phyloP scores from a whole-genome alignment of 2,329 filamentous ascomycete species.

The Microcyclospora pomicola region DNA sequence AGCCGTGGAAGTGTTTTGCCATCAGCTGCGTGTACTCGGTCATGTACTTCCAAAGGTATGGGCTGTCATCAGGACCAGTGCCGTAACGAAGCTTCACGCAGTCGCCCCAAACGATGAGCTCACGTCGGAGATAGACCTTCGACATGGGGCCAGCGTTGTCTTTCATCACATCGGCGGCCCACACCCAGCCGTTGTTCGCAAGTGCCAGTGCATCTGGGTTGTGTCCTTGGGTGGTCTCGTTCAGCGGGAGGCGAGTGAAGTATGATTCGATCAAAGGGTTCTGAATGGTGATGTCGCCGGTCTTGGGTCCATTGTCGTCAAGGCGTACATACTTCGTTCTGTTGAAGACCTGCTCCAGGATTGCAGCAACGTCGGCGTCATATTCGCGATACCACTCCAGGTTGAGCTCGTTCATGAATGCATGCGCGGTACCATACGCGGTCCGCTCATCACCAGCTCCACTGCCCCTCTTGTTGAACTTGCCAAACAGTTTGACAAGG shows the following conservation, averaged over 20 bases:
- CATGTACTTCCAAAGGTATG: conserved; percentile 94
- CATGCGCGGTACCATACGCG: conserved; percentile 40
- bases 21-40: conserved; percentile 79
- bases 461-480: conserved; percentile 42
- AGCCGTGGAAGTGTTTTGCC: conserved; percentile 88
- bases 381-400: conserved; percentile 85
- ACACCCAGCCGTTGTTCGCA: conserved; percentile 97
- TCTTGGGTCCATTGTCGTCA: conserved; percentile 80
- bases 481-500: conserved; percentile 54
- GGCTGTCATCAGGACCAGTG: conserved; percentile 63
- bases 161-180: conserved; percentile 86
- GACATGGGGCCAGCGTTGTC: conserved; percentile 88
- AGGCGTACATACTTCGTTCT: conserved; percentile 88
- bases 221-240: conserved; percentile 64
- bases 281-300: conserved; percentile 61
- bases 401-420: conserved; percentile 69
- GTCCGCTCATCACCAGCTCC: conserved; percentile 38
- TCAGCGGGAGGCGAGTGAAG: conserved; percentile 76
- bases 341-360: conserved; percentile 84
- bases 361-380: conserved; percentile 66
- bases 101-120: conserved; percentile 97
- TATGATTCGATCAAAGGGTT: conserved; percentile 86
- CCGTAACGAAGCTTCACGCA: conserved; percentile 96
- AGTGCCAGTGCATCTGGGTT: conserved; percentile 64
- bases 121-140: conserved; percentile 82